Conservation (phyloP, 495 filamentous ascomycete species). For the Aspergillus panamensis region DNA sequence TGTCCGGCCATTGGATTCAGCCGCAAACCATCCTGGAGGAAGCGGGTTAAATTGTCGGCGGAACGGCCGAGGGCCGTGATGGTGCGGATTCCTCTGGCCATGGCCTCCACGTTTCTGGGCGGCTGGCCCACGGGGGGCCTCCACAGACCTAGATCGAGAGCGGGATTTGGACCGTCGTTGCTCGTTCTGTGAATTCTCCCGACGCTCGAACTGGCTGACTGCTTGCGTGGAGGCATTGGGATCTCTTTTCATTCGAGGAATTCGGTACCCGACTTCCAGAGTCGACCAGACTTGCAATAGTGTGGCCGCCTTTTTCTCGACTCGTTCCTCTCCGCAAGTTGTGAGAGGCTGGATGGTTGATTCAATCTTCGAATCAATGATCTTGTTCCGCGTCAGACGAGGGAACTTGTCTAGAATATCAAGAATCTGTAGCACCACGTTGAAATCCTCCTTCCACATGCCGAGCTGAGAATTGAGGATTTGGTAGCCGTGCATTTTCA, state of each 20-base stretch:
- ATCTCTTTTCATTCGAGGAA: constrained; percentile 76
- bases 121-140: constrained; percentile 50
- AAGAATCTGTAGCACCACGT: constrained; percentile 83
- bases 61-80: constrained; percentile 54
- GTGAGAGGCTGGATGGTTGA: constrained; percentile 69
- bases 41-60: constrained; percentile 57
- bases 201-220: constrained; percentile 63
- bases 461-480: constrained; percentile 83
- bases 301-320: constrained; percentile 63
- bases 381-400: constrained; percentile 93
- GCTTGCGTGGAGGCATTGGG: constrained; percentile 46
- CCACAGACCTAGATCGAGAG: constrained; percentile 51
- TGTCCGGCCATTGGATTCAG: constrained; percentile 61
- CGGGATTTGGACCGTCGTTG: constrained; percentile 50
- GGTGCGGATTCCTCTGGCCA: constrained; percentile 57
- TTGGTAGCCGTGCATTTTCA: constrained; percentile 95
- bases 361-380: constrained; percentile 94
- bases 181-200: constrained; percentile 62
- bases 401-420: constrained; percentile 88
- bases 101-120: constrained; percentile 56
- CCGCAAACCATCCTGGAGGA: constrained; percentile 76
- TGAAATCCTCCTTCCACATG: constrained; percentile 81
- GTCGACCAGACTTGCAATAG: constrained; percentile 85
- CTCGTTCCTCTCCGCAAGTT: constrained; percentile 65
- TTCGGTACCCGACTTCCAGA: constrained; percentile 89